A percentile compares a stretch with the other conserved stretches of the same genome.
Conservation (phyloP, 2,329 filamentous ascomycete genomes). For the Trichoderma harzianum region DNA sequence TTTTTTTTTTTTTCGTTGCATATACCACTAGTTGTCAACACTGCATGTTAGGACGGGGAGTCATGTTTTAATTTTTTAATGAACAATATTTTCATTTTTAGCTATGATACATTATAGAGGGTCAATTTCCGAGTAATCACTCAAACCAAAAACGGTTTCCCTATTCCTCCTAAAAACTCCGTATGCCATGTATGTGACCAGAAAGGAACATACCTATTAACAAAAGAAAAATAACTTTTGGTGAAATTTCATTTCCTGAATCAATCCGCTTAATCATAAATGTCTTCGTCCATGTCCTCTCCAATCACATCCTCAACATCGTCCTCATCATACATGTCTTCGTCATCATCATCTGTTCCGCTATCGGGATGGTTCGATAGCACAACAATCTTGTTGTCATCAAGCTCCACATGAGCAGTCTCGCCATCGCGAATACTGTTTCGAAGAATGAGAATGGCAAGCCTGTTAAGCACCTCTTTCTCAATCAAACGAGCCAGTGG, state of each 20-base stretch:
- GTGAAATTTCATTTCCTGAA: neutral
- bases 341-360: conserved; percentile 60
- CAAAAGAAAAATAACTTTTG: neutral
- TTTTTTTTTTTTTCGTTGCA: neutral
- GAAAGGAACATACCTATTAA: neutral
- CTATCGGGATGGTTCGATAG: conserved; percentile 74
- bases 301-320: conserved; percentile 66
- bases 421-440: conserved; percentile 85
- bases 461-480: conserved; percentile 90
- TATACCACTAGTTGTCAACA: neutral
- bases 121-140: neutral
- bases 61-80: neutral
- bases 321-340: conserved; percentile 70
- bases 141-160: neutral
- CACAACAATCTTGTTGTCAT: conserved; percentile 76
- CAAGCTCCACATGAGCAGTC: conserved; percentile 71
- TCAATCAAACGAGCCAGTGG: conserved; percentile 88
- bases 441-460: conserved; percentile 87
- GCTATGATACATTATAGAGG: neutral
- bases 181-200: neutral
- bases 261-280: conserved; percentile 37
- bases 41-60: neutral
- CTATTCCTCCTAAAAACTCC: neutral
- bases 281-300: conserved; percentile 60
- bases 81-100: neutral